A percentile compares a stretch with the other conserved stretches of the same genome.
Conservation (phyloP, 139 green algal species). For the Chlorella sp. region DNA sequence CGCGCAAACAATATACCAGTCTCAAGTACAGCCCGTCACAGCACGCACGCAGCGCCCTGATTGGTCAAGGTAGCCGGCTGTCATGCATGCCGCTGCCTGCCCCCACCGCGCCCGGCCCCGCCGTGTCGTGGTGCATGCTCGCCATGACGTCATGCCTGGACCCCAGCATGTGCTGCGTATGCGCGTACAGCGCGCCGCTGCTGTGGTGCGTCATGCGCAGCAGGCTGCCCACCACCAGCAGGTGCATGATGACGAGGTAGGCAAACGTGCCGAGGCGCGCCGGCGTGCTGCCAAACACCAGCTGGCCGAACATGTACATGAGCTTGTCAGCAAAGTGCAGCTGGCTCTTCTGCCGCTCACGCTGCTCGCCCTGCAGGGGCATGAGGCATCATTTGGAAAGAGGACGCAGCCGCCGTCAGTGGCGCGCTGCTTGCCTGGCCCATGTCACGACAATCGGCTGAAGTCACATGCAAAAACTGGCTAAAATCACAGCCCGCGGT, state of each 20-base stretch:
- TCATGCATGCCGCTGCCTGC: background rate
- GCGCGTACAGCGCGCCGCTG: slow-evolving; percentile 18
- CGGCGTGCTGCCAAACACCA: slow-evolving; percentile 50
- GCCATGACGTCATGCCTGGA: slow-evolving; percentile 18
- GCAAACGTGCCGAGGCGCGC: slow-evolving; percentile 69
- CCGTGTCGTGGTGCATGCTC: slow-evolving; percentile 22
- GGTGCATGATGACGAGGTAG: slow-evolving; percentile 82
- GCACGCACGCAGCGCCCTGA: too few species aligned
- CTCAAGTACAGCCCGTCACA: too few species aligned
- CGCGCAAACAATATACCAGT: too few species aligned
- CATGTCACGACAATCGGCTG: too few species aligned
- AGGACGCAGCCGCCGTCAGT: too few species aligned
- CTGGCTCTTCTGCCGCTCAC: slow-evolving; percentile 26
- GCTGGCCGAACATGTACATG: slow-evolving; percentile 45
- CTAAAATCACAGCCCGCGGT: too few species aligned
- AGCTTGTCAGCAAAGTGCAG: slow-evolving; percentile 28
- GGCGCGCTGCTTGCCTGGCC: too few species aligned
- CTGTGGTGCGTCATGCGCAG: slow-evolving; percentile 43
- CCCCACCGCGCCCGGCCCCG: background rate
- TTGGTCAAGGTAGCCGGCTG: background rate
- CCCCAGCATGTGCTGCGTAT: slow-evolving; percentile 11
- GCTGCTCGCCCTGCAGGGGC: slow-evolving; percentile 35
- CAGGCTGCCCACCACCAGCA: slow-evolving; percentile 66
- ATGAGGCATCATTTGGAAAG: too few species aligned
- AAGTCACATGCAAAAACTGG: too few species aligned